Percentiles rank a stretch among this genome's conserved stretches.
Conservation (phyloP, 1,284 basidiomycete species). For the Porphyrellus sp. region DNA sequence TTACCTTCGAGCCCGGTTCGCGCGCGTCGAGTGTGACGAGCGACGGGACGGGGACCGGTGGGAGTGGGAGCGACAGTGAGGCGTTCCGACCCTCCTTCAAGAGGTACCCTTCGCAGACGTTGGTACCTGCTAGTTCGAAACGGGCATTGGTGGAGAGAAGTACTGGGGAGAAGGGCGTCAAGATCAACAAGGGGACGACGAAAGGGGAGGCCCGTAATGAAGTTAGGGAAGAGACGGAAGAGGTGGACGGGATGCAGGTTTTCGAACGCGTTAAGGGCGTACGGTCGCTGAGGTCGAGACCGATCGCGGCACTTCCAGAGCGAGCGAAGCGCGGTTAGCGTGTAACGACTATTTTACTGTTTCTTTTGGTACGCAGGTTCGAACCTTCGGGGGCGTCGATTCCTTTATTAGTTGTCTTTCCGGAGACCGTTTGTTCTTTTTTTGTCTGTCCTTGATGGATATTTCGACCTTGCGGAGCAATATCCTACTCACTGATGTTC, state of each 20-base stretch:
- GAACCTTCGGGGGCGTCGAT: neutral
- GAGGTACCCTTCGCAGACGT: conserved; percentile 64
- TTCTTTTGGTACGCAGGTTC: neutral
- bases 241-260: neutral
- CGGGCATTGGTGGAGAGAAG: conserved; percentile 41
- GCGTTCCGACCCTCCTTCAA: conserved; percentile 62
- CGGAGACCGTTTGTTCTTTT: neutral
- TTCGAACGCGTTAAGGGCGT: conserved; percentile 2
- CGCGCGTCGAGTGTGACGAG: conserved; percentile 37
- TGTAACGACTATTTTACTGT: no score
- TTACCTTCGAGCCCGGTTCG: conserved; percentile 27
- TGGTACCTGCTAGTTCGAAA: conserved; percentile 59
- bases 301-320: conserved; percentile 34
- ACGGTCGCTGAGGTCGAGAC: conserved; percentile 23
- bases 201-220: neutral
- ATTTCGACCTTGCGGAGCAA: neutral
- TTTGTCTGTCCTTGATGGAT: neutral
- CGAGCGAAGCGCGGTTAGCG: conserved; percentile 30
- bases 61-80: conserved; percentile 29
- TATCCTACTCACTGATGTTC: neutral
- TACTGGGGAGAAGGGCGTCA: conserved; percentile 25
- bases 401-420: no score
- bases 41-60: conserved; percentile 30
- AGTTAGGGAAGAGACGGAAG: neutral
- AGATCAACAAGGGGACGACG: conserved; percentile 1